Conservation (phyloP, 2,329 filamentous ascomycete species). For the Arthrobotrys sinensis region DNA sequence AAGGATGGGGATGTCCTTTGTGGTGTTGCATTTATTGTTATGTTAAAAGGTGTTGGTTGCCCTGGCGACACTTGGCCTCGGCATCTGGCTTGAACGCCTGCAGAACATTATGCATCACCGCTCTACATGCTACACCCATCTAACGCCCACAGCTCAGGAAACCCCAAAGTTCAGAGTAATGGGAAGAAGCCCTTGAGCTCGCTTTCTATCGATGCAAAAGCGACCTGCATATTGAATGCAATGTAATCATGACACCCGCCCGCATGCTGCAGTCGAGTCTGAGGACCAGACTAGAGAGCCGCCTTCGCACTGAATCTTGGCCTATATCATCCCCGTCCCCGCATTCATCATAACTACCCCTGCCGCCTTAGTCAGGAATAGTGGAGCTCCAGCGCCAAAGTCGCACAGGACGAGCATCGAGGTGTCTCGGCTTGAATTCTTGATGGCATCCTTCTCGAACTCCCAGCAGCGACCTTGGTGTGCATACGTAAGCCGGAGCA, state of each 20-base stretch:
- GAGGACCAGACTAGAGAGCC: background rate
- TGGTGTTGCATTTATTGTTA: constrained; percentile 25
- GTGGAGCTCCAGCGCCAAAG: constrained; percentile 16
- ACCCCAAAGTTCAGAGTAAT: too few species aligned
- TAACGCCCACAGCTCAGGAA: background rate
- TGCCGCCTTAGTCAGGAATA: constrained; percentile 1
- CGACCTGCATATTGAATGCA: background rate
- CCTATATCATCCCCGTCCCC: constrained; percentile 8
- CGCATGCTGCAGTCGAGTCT: background rate
- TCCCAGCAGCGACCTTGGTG: background rate
- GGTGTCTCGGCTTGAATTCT: background rate
- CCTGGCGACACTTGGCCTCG: constrained; percentile 23
- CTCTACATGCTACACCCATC: background rate
- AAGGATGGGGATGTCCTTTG: constrained; percentile 9
- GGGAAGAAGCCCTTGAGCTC: too few species aligned
- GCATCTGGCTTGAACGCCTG: background rate
- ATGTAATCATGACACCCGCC: background rate
- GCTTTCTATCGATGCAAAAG: background rate
- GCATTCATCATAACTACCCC: background rate
- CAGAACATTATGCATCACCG: background rate
- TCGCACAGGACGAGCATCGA: background rate
- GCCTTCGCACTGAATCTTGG: constrained; percentile 1
- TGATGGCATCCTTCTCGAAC: constrained; percentile 3
- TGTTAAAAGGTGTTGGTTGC: constrained; percentile 32
- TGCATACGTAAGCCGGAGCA: background rate